Evolutionary conservation across 495 filamentous ascomycete genomes (phyloP).

Genomic region (Tuber calosporum): DNA sequence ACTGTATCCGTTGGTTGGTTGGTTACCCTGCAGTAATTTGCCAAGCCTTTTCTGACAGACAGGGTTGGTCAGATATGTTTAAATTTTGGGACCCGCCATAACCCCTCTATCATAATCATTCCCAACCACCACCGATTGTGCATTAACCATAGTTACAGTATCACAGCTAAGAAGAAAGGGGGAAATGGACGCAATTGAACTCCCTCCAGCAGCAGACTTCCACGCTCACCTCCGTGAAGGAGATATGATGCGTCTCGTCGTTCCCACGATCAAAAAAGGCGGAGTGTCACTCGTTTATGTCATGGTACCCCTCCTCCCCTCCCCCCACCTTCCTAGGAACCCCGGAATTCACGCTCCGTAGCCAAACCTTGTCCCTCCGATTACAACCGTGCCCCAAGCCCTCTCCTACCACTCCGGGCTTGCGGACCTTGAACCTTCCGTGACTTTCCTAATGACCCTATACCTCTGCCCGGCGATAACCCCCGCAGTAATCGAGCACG

Average conservation of each 20-base stretch:
- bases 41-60: background rate
- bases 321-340: slow-evolving; percentile 8
- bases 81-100: background rate
- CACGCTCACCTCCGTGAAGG: slow-evolving; percentile 72
- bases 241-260: slow-evolving; percentile 73
- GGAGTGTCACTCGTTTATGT: slow-evolving; percentile 76
- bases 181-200: slow-evolving; percentile 45
- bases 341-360: slow-evolving; percentile 20
- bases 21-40: background rate
- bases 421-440: slow-evolving; percentile 58
- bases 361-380: slow-evolving; percentile 55
- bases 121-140: background rate
- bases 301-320: slow-evolving; percentile 50
- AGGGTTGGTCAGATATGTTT: background rate
- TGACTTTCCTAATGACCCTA: slow-evolving; percentile 81
- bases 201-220: slow-evolving; percentile 66
- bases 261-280: slow-evolving; percentile 63
- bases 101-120: background rate
- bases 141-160: background rate
- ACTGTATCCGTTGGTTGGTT: background rate
- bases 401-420: slow-evolving; percentile 66
- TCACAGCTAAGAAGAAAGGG: background rate
- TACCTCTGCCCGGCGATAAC: slow-evolving; percentile 74
- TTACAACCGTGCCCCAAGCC: slow-evolving; percentile 66
- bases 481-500: slow-evolving; percentile 67